These are phyloP conservation scores for Quercus ilex DNA, from an alignment of 306 rosid species.

Conservation along the genomic window DNA sequence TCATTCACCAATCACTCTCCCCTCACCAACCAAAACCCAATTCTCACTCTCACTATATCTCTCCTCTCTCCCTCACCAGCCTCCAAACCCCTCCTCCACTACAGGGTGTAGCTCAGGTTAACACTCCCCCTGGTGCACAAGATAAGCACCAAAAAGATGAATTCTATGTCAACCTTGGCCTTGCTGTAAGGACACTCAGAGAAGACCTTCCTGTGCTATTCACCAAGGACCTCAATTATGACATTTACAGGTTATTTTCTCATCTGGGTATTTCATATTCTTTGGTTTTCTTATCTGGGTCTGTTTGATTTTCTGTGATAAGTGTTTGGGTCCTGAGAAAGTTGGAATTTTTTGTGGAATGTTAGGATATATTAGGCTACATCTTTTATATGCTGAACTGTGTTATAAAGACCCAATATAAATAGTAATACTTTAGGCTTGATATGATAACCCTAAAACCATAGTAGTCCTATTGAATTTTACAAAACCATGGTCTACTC, in stretches of 20 bases:
- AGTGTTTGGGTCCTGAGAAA: slow-evolving; percentile 10
- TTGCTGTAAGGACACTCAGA: slow-evolving; percentile 85
- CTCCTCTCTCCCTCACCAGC: slow-evolving; percentile 33
- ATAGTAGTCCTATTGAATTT: too few species aligned
- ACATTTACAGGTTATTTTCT: slow-evolving; percentile 70
- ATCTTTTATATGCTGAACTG: too few species aligned
- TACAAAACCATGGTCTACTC: too few species aligned
- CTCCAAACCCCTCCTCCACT: slow-evolving; percentile 43
- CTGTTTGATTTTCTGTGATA: not conserved
- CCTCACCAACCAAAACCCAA: slow-evolving; percentile 37
- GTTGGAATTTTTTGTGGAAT: not conserved
- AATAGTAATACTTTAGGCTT: too few species aligned
- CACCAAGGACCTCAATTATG: slow-evolving; percentile 80
- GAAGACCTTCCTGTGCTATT: slow-evolving; percentile 81
- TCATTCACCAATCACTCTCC: slow-evolving; percentile 38
- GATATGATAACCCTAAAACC: too few species aligned
- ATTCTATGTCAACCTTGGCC: slow-evolving; percentile 83
- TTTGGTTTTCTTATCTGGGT: slow-evolving; percentile 16
- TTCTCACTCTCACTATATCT: slow-evolving; percentile 9
- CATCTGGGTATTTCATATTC: not conserved
- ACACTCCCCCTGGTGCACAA: slow-evolving; percentile 39
- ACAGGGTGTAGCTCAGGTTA: slow-evolving; percentile 51
- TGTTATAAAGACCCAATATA: too few species aligned
- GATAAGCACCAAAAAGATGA: slow-evolving; percentile 59
- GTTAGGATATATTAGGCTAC: too few species aligned